These are phyloP conservation scores for Salix purpurea DNA, from an alignment of 345 rosid species.

Conservation along the genomic window DNA sequence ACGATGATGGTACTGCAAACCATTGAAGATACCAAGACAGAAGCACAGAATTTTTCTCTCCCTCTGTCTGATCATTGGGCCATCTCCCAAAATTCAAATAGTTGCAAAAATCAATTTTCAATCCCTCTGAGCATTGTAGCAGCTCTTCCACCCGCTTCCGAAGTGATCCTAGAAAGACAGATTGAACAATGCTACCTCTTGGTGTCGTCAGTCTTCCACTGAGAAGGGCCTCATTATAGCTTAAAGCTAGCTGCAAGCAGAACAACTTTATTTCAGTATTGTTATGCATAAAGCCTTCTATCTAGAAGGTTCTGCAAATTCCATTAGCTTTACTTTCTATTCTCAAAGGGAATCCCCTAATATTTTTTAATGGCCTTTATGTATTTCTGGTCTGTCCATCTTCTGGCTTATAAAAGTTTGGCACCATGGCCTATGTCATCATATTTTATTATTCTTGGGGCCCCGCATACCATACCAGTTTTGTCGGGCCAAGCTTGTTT, in stretches of 20 bases:
- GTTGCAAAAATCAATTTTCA: constrained; percentile 35
- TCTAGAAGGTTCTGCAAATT: background rate
- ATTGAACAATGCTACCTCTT: constrained; percentile 63
- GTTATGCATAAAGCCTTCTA: background rate
- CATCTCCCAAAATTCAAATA: constrained; percentile 61
- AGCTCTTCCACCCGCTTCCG: constrained; percentile 69
- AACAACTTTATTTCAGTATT: constrained; percentile 6
- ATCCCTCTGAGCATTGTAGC: constrained; percentile 34
- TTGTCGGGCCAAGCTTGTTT: background rate
- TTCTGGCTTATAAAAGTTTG: background rate
- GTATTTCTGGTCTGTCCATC: background rate
- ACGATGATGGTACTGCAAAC: constrained; percentile 65
- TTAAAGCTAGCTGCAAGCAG: constrained; percentile 60
- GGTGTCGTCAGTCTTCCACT: constrained; percentile 58
- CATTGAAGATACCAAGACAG: constrained; percentile 85
- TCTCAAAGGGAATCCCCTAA: background rate
- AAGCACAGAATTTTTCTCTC: constrained; percentile 32
- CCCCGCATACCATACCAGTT: background rate
- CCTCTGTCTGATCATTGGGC: constrained; percentile 40
- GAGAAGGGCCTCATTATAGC: constrained; percentile 69
- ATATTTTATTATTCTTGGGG: background rate
- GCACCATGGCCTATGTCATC: too few species aligned
- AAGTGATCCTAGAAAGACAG: constrained; percentile 60
- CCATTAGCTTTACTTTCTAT: background rate
- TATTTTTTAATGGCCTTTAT: background rate